Base-by-base conservation (phyloP, 148 eudicot species). In the Diospyros kaki region DNA sequence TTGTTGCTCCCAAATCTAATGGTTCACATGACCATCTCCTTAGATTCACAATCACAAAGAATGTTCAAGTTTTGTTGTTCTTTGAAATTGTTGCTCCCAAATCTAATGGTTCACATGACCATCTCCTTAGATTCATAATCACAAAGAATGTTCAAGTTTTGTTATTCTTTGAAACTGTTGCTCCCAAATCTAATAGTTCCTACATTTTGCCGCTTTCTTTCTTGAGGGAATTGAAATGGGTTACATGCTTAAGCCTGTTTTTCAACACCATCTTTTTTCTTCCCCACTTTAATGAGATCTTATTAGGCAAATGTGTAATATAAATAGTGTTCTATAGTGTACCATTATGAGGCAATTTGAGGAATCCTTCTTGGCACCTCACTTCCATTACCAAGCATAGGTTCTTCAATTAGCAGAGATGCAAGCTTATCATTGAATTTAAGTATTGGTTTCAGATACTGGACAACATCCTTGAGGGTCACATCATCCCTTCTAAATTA, bases 381-480 rank as follows among this genome's bases (percentile, higher is more conserved):
- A 28, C 28, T 28, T 28, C 28, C 28, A 28, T 28, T 28, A 28
- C 28, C 28, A 28, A 28, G 28, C 28, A 28, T 28, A 28, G 28
- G 28, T 28, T 28, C 28, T 28, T 28, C 28, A 28, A 28, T 28
- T 28, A 28, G 28, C 28, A 28, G 28, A 28, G 28, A 28, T 28
- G 28, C 28, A 28, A 28, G 28, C 28, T 28, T 28, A 28, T 28
- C 5, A 46, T 42, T 60, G 8, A 40, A 39, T 28, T 55, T 18
- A 55, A 43, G 10, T 4, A 15, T 77, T 68, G 55, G 42, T 68
- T 64, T 43, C 81, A 95, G 97, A 79, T 86, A 15, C 66, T 95
- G 78, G 94, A 87, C 83, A 86, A 76, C 80, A 88, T 92, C 81
- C 88, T 95, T 53, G 96, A 86, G 74, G 81, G 83, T 68, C 80